Evolutionary conservation across 225 moss, liverwort and hornwort species (phyloP).

Genomic region (Sphagnum tenellum): DNA sequence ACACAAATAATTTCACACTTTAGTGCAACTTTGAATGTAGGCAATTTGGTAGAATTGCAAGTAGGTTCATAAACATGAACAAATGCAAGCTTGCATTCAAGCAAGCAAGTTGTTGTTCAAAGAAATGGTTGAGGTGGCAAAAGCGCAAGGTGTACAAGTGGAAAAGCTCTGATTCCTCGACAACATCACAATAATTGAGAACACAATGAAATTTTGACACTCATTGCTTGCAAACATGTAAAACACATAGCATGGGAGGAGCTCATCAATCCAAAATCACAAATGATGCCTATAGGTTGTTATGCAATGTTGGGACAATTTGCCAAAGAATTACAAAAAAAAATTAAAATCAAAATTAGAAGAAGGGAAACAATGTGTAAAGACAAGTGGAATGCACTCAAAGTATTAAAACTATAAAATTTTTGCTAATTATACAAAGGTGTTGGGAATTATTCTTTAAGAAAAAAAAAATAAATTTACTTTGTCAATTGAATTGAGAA

Average conservation of each 20-base stretch:
- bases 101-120: no score
- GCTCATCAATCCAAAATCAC: background rate
- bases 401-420: background rate
- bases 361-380: background rate
- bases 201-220: background rate
- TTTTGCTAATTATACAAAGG: background rate
- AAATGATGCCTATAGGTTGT: background rate
- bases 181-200: background rate
- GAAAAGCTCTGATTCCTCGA: background rate
- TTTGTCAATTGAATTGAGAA: background rate
- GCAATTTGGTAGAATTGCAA: no score
- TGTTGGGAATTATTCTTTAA: background rate
- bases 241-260: background rate
- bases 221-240: background rate
- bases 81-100: no score
- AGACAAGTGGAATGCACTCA: background rate
- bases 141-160: no score
- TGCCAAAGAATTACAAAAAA: background rate
- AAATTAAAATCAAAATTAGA: background rate
- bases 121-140: no score
- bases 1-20: no score
- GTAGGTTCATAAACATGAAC: no score
- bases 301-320: background rate
- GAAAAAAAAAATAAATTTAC: background rate
- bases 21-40: no score